Percentiles rank a stretch among this genome's conserved stretches.
Conservation (phyloP, 2,329 filamentous ascomycete species). For the Monilinia polystroma region DNA sequence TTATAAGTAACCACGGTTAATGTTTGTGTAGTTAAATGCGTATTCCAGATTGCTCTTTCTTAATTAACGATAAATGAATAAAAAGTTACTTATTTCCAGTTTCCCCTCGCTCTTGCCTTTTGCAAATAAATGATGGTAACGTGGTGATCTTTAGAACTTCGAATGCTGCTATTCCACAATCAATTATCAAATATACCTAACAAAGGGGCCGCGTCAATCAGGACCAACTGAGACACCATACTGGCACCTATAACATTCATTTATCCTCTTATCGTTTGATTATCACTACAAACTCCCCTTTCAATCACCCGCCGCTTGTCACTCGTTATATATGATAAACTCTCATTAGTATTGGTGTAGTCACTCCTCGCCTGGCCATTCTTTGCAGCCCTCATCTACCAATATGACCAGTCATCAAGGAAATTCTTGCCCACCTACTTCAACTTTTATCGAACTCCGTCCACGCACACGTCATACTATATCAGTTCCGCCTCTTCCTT, state of each 20-base stretch:
- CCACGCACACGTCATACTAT: conserved; percentile 15
- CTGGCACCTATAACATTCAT: conserved; percentile 18
- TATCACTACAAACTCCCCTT: conserved; percentile 3
- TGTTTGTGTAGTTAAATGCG: conserved; percentile 21
- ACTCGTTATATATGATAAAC: background rate
- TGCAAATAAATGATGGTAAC: background rate
- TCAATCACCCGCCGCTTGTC: background rate
- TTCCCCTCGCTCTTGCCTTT: background rate
- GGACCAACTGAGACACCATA: conserved; percentile 21
- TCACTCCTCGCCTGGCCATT: background rate
- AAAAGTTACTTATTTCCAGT: conserved; percentile 6
- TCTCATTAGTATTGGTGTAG: background rate
- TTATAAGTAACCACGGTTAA: conserved; percentile 5
- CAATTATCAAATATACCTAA: conserved; percentile 11
- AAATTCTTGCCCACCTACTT: conserved; percentile 13
- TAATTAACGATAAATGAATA: conserved; percentile 24
- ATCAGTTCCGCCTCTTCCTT: conserved; percentile 1
- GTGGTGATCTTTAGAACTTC: background rate
- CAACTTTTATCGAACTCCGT: conserved; percentile 13
- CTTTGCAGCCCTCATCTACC: background rate
- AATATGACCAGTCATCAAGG: conserved; percentile 17
- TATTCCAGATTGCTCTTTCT: conserved; percentile 15
- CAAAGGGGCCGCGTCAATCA: conserved; percentile 16
- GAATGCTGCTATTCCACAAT: background rate
- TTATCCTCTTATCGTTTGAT: conserved; percentile 7